Evolutionary conservation across 2,329 filamentous ascomycete genomes (phyloP), one percentile per base, ranked within the genome.

Genomic region (Dothideomycetes sp.): DNA sequence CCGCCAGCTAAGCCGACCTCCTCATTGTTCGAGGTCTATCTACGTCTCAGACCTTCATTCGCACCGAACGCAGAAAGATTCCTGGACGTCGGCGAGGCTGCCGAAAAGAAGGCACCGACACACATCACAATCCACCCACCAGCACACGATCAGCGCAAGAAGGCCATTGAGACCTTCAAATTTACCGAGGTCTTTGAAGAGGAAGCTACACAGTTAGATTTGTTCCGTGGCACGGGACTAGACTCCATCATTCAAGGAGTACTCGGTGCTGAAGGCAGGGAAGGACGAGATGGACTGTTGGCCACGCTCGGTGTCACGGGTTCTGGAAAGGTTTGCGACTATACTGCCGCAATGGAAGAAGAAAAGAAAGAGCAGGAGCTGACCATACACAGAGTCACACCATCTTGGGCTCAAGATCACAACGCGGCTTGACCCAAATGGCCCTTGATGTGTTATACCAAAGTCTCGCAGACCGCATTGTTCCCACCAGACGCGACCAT

Each of bases 171-270:
- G 61, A 86, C 83, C 57, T 98, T 96, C 58, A 84, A 81, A 2
- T 98, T 98, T 57, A 98, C 91, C 0, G 78, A 78, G 47, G 87
- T 98, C 1, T 95, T 96, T 52, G 83, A 93, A 52, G 88, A 96
- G 56, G 72, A 82, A 53, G 80, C 86, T 2, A 76, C 75, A 5
- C 91, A 98, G 57, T 68, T 91, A 19, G 86, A 95, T 54, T 65
- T 98, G 8, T 95, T 98, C 57, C 74, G 85, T 49, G 80, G 80
- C 54, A 84, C 82, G 0, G 81, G 82, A 17, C 76, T 94, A 31
- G 66, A 82, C 11, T 72, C 77, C 1, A 68, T 95, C 30, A 74
- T 95, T 5, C 80, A 89, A 53, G 86, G 85, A 15, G 87, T 94
- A 3, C 59, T 98, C 29, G 81, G 81, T 5, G 72, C 75, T 16